These are phyloP conservation scores for Metschnikowia borealis DNA, from an alignment of 805 yeast genomes.

Conservation along the genomic window DNA sequence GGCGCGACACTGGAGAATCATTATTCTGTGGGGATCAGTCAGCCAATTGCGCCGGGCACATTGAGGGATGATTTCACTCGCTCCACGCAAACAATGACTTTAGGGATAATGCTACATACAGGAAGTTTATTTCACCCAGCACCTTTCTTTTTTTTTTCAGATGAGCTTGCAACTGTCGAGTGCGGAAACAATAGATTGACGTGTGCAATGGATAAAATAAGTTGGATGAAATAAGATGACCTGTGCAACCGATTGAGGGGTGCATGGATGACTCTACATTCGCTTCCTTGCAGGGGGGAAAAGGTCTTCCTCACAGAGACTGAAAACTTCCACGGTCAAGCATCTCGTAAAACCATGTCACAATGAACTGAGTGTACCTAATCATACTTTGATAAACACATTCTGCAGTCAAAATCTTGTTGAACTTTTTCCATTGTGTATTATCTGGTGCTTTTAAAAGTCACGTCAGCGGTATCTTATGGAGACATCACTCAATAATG, in stretches of 20 bases:
- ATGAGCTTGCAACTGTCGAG: neutral
- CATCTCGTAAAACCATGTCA: neutral
- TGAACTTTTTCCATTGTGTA: neutral
- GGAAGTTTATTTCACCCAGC: neutral
- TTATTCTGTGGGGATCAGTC: conserved; percentile 3
- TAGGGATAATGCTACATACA: neutral
- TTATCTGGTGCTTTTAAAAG: neutral
- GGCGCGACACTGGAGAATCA: neutral
- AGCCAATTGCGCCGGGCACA: neutral
- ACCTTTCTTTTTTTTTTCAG: neutral
- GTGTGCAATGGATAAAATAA: too few species aligned
- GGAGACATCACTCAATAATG: neutral
- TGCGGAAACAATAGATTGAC: neutral
- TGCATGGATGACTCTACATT: neutral
- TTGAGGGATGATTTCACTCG: neutral
- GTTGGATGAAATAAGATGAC: too few species aligned
- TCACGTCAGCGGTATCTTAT: neutral
- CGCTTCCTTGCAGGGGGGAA: neutral
- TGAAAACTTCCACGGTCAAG: neutral
- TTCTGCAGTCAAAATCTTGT: neutral
- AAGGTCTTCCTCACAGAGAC: neutral
- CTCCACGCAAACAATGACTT: neutral
- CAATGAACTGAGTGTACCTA: neutral
- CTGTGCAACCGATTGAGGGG: neutral
- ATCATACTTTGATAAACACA: neutral